A percentile compares a stretch with the other conserved stretches of the same genome.
These are phyloP conservation scores for Globisporangium ultimum DNA, from an alignment of 352 stramenopile species.

Conservation along the genomic window DNA sequence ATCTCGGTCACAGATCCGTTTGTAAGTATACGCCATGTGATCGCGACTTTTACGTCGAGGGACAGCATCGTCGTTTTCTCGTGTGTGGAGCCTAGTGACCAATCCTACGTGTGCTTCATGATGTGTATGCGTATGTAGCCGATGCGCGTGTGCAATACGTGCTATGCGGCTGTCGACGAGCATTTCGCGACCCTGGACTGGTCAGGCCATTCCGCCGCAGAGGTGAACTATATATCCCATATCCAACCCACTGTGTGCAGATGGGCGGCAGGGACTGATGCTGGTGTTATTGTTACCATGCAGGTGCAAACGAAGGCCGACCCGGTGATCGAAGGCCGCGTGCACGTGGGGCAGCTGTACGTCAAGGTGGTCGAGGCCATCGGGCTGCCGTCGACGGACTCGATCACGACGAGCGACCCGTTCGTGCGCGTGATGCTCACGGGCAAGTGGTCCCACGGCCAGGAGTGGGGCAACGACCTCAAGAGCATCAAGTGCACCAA, in stretches of 20 bases:
- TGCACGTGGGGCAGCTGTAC: slow-evolving; percentile 84
- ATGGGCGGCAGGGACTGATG: too few species aligned
- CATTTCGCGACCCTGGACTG: slow-evolving; percentile 83
- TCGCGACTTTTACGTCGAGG: too few species aligned
- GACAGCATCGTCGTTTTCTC: too few species aligned
- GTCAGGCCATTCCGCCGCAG: slow-evolving; percentile 69
- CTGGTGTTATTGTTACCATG: neutral
- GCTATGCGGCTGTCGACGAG: slow-evolving; percentile 80
- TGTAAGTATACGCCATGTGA: slow-evolving; percentile 34
- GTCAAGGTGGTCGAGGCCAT: slow-evolving; percentile 86
- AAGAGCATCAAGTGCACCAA: slow-evolving; percentile 84
- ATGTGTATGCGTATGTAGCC: slow-evolving; percentile 33
- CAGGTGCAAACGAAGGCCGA: slow-evolving; percentile 68
- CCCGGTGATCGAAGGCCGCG: slow-evolving; percentile 75
- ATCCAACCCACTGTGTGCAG: too few species aligned
- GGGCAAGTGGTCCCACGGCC: slow-evolving; percentile 82
- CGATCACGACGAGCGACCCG: slow-evolving; percentile 79
- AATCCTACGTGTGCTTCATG: too few species aligned
- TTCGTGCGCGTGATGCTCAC: slow-evolving; percentile 84
- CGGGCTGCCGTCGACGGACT: slow-evolving; percentile 78
- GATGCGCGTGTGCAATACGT: slow-evolving; percentile 86
- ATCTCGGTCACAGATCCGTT: slow-evolving; percentile 81
- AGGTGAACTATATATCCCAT: slow-evolving; percentile 24
- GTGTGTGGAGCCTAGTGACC: too few species aligned
- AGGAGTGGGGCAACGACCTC: slow-evolving; percentile 81